Evolutionary conservation across 2,329 filamentous ascomycete species (phyloP).

Genomic region (Acrodontium crateriforme): DNA sequence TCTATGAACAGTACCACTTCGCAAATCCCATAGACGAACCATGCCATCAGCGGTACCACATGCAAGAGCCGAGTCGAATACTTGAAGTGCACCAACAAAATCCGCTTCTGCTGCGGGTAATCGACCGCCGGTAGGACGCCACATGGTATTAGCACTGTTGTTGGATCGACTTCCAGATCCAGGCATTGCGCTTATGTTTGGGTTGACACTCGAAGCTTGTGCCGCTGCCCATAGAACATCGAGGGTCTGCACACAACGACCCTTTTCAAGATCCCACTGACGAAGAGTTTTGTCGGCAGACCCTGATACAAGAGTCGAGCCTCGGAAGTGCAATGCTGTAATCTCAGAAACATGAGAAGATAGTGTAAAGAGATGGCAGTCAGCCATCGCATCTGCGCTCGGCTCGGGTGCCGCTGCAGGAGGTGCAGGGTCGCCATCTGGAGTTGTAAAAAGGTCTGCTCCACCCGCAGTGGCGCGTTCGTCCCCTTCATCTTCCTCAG

Average conservation of each 20-base stretch:
- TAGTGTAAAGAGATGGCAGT: constrained; percentile 79
- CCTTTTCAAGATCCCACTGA: constrained; percentile 95
- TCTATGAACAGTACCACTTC: constrained; percentile 91
- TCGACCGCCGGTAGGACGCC: constrained; percentile 52
- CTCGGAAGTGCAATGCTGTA: constrained; percentile 81
- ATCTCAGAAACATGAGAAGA: constrained; percentile 88
- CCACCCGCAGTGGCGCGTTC: constrained; percentile 25
- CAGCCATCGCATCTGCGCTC: constrained; percentile 63
- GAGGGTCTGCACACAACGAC: constrained; percentile 91
- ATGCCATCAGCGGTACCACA: constrained; percentile 96
- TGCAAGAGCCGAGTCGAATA: constrained; percentile 88
- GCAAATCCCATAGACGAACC: constrained; percentile 91
- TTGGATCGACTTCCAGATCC: too few relatives aligned
- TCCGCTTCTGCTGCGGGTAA: constrained; percentile 57
- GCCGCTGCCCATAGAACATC: constrained; percentile 97
- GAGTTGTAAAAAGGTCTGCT: constrained; percentile 17
- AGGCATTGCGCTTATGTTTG: constrained; percentile 16
- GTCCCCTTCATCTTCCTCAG: constrained; percentile 34
- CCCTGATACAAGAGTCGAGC: constrained; percentile 82
- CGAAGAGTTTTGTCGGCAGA: constrained; percentile 94
- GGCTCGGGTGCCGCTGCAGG: background rate
- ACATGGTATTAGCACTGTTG: constrained; percentile 27
- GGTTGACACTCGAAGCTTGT: constrained; percentile 57
- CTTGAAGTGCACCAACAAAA: constrained; percentile 88
- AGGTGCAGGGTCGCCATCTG: constrained; percentile 8